Conservation (phyloP, 2,329 filamentous ascomycete species). For the Canariomyces notabilis region DNA sequence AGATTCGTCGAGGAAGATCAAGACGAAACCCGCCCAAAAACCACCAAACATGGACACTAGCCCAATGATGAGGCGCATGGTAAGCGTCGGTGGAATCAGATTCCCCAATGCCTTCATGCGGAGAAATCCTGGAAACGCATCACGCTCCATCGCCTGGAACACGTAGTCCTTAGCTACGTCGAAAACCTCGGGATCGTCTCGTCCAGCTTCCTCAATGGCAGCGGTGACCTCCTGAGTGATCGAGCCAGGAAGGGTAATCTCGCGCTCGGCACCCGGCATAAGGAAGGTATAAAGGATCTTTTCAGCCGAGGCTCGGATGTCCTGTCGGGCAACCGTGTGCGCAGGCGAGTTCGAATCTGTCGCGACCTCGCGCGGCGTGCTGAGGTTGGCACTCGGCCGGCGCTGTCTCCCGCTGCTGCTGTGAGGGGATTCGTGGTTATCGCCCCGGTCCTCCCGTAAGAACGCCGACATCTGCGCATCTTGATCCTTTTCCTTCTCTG, state of each 20-base stretch:
- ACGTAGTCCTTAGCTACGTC: conserved; percentile 98
- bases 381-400: conserved; percentile 52
- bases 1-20: conserved; percentile 82
- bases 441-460: conserved; percentile 61
- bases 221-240: conserved; percentile 83
- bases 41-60: conserved; percentile 82
- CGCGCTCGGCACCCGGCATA: conserved; percentile 88
- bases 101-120: conserved; percentile 94
- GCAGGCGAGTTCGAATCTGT: conserved; percentile 78
- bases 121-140: conserved; percentile 96
- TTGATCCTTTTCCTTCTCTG: conserved; percentile 68
- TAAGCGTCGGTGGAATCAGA: conserved; percentile 82
- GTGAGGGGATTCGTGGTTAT: conserved; percentile 52
- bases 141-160: conserved; percentile 98
- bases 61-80: conserved; percentile 79
- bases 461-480: conserved; percentile 91
- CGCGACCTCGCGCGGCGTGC: conserved; percentile 54
- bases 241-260: conserved; percentile 85
- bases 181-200: conserved; percentile 96
- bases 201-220: conserved; percentile 82
- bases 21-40: conserved; percentile 89
- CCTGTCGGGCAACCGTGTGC: conserved; percentile 78
- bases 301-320: conserved; percentile 89
- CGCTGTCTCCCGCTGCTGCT: conserved; percentile 44
- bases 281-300: conserved; percentile 99